Evolutionary conservation across 2,329 filamentous ascomycete genomes (phyloP), one percentile per base, ranked within the genome.

Genomic region (Colletotrichum sidae): DNA sequence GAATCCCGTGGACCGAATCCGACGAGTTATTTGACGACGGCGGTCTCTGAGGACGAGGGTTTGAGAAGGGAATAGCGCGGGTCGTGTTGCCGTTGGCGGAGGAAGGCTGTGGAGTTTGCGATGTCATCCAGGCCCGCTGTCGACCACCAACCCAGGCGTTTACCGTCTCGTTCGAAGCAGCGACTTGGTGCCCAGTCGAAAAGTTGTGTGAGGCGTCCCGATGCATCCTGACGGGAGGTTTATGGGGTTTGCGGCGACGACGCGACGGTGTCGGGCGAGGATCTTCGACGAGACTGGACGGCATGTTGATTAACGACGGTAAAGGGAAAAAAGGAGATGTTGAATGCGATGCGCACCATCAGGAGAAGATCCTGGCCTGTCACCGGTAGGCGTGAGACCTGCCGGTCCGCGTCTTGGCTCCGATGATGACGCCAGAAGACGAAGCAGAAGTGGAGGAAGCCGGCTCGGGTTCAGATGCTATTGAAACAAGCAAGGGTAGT

Each of bases 121-220:
- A 35, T n/a, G 54, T 58, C 55, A 78, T 74, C 75, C 76, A 78
- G 60, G 74, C 70, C 13, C 69, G 75, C 52, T 75, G 77, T 61
- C 72, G 73, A 47, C 74, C 75, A 52, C 74, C 73, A 25, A 81
- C 70, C 67, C 80, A 79, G 34, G 74, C 66, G 63, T 80, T 78
- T 56, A 80, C 56, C 1, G 81, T 82, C 50, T 77, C 75, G 69
- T 83, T 83, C 5, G 78, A 77, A 33, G 74, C 74, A 34, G 77
- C 75, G 63, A 81, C 73, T 65, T 78, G 75, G 44, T 55, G 65
- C 55, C 55, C 67, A 47, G 66, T 65, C 67, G 58, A 55, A 34
- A 13, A 47, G 37, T 13, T 33, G 17, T 46, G 42, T 15, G n/a
- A 13, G 11, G 39, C 8, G 41, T 68, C 42, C n/a, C 55, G 25